These are phyloP conservation scores for Apiospora kogelbergensis DNA, from an alignment of 2,329 filamentous ascomycete genomes.

Conservation along the genomic window DNA sequence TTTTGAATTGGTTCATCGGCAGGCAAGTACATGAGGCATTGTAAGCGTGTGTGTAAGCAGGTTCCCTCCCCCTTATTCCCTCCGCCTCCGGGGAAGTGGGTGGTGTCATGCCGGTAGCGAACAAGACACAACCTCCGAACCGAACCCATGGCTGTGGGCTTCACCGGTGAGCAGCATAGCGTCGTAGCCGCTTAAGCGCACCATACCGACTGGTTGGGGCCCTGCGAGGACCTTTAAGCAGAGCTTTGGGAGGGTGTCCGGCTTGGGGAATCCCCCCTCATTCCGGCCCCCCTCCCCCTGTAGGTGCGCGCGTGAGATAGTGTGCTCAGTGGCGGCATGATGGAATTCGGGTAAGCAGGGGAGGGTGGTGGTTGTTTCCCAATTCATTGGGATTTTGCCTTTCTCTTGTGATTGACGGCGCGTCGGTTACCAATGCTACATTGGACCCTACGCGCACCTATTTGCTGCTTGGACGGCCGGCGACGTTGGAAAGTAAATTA, in stretches of 20 bases:
- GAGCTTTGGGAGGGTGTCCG: not conserved
- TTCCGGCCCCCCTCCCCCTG: not conserved
- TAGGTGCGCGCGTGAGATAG: not conserved
- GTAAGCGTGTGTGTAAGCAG: not conserved
- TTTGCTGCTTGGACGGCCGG: not conserved
- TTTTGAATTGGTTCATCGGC: not conserved
- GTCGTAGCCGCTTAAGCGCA: conserved; percentile 10
- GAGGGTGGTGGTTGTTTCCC: not conserved
- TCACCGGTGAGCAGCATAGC: conserved; percentile 10
- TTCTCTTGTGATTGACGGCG: not conserved
- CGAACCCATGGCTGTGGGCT: conserved; percentile 5
- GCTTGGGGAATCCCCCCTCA: not conserved
- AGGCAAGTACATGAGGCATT: not conserved
- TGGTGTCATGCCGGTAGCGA: not conserved
- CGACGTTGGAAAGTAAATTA: not conserved
- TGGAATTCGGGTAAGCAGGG: not conserved
- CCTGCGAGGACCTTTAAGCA: conserved; percentile 3
- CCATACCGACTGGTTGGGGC: conserved; percentile 3
- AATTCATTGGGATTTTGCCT: not conserved
- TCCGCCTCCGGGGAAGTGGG: not conserved
- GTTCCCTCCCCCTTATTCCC: not conserved
- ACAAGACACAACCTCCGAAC: not conserved
- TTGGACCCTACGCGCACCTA: not conserved
- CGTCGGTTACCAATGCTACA: not conserved
- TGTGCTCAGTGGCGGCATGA: not conserved